Base-by-base conservation (phyloP, 2,329 filamentous ascomycete genomes). In the Paraphoma chrysanthemicola region DNA sequence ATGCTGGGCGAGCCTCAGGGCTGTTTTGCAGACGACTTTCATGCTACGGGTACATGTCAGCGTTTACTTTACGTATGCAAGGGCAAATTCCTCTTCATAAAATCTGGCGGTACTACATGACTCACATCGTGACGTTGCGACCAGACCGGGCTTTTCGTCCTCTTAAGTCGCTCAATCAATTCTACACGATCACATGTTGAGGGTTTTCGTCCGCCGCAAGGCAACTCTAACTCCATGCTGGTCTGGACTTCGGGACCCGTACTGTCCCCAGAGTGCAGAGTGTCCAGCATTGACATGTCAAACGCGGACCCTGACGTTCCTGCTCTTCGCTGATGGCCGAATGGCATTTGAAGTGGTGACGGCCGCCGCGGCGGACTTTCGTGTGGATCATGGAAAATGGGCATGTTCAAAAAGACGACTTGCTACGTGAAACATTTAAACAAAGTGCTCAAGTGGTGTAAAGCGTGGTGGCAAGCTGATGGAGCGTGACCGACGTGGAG, bases 91-190 rank as follows among this genome's bases (percentile, higher is more conserved):
- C 39, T 42, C 10, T n/a, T 16, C 14, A 42, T 18, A 44, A 39
- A 31, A 12, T 46, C 18, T 12, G 16, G 9, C 23, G 23, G 23
- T 23, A 5, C 23, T 5, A 23, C 23, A 28, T 14, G 50, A 72
- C 70, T 68, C 57, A 84, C 89, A 81, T 85, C 83, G 68, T 84
- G 83, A 71, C 57, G 51, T 28, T 69, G 85, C 39, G 88, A 81
- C 91, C 91, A 95, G 4, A 87, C 86, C 38, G 91, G 89, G 69
- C 87, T 90, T 77, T 93, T 88, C 31, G 87, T 88, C 74, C 86
- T 87, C 79, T 97, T 97, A 64, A 97, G 83, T 62, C 89, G 85
- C 76, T 93, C 86, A 54, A 98, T 97, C 67, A 97, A 81, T 75
- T 93, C 90, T 54, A 87, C 87, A 62, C 93, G 85, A 73, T 92